Conservation (phyloP, 371 early-diverging fungal genomes). For the Mucor mucedo region DNA sequence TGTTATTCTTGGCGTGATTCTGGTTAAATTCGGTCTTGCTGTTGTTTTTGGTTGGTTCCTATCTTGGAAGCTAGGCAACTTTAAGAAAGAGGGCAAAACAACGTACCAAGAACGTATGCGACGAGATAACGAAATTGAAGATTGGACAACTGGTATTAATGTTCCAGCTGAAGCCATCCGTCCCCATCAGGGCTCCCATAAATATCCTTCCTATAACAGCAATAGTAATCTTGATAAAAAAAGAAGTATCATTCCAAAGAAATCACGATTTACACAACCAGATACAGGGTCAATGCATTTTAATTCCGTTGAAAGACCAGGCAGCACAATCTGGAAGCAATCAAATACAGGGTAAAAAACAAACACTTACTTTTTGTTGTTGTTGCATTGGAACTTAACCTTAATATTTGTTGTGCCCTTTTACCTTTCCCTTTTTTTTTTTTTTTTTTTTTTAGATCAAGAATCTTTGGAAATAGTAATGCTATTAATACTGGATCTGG, state of each 20-base stretch:
- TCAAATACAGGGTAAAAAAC: slow-evolving; percentile 19
- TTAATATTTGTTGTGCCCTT: neutral
- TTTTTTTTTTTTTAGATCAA: slow-evolving; percentile 11
- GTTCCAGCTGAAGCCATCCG: slow-evolving; percentile 47
- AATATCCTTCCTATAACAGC: neutral
- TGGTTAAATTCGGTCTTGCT: slow-evolving; percentile 72
- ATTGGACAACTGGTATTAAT: slow-evolving; percentile 58
- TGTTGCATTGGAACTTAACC: neutral
- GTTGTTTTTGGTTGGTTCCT: slow-evolving; percentile 70
- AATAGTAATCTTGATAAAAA: slow-evolving; percentile 9
- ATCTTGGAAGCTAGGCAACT: slow-evolving; percentile 50
- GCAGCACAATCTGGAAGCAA: slow-evolving; percentile 30
- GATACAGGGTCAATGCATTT: slow-evolving; percentile 37
- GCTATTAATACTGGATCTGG: slow-evolving; percentile 1
- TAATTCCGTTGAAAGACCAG: slow-evolving; percentile 22
- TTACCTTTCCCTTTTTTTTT: too few species aligned
- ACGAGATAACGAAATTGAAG: slow-evolving; percentile 60
- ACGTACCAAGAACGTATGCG: slow-evolving; percentile 53
- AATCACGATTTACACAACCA: slow-evolving; percentile 37
- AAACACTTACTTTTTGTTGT: neutral
- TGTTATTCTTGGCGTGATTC: slow-evolving; percentile 63
- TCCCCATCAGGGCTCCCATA: slow-evolving; percentile 9
- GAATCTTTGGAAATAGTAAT: slow-evolving; percentile 10
- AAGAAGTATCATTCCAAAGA: slow-evolving; percentile 27
- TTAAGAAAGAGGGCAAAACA: slow-evolving; percentile 33